Conservation (phyloP, 495 filamentous ascomycete species). For the Penicillium psychrofluorescens region DNA sequence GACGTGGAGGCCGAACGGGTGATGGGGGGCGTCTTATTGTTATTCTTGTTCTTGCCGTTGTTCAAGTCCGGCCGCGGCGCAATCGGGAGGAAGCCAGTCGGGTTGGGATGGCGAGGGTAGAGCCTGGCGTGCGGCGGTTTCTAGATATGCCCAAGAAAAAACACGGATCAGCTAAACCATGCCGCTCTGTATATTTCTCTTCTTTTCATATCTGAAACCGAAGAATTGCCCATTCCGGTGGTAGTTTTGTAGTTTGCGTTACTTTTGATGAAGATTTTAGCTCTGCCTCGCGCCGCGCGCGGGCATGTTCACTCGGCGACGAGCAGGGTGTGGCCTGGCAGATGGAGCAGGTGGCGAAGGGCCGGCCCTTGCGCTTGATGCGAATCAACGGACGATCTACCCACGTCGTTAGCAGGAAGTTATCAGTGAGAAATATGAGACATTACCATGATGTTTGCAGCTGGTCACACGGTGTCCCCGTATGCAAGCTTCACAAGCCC, state of each 20-base stretch:
- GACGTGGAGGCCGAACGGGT: background rate
- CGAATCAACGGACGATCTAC: slow-evolving; percentile 84
- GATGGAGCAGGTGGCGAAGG: slow-evolving; percentile 92
- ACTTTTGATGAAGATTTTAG: slow-evolving; percentile 43
- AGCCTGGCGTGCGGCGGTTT: slow-evolving; percentile 27
- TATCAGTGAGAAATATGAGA: too few species aligned
- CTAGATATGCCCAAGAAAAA: slow-evolving; percentile 21
- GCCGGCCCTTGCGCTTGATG: slow-evolving; percentile 96
- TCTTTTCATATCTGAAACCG: slow-evolving; percentile 8
- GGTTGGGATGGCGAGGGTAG: slow-evolving; percentile 19
- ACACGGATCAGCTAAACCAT: slow-evolving; percentile 25
- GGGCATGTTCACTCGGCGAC: slow-evolving; percentile 81
- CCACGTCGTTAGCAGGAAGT: too few species aligned
- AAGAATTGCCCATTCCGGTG: slow-evolving; percentile 13
- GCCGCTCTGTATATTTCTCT: slow-evolving; percentile 16
- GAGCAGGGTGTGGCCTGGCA: slow-evolving; percentile 88
- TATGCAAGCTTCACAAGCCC: slow-evolving; percentile 87
- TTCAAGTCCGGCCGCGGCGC: slow-evolving; percentile 23
- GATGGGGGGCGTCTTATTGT: background rate
- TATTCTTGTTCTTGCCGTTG: background rate
- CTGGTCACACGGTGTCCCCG: slow-evolving; percentile 76
- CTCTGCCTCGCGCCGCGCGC: slow-evolving; percentile 91
- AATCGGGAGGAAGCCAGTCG: slow-evolving; percentile 29
- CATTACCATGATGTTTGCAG: slow-evolving; percentile 42
- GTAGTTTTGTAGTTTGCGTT: slow-evolving; percentile 24